A percentile compares a stretch with the other conserved stretches of the same genome.
These are phyloP conservation scores for Boletus smithii DNA, from an alignment of 1,284 basidiomycete species.

Conservation along the genomic window DNA sequence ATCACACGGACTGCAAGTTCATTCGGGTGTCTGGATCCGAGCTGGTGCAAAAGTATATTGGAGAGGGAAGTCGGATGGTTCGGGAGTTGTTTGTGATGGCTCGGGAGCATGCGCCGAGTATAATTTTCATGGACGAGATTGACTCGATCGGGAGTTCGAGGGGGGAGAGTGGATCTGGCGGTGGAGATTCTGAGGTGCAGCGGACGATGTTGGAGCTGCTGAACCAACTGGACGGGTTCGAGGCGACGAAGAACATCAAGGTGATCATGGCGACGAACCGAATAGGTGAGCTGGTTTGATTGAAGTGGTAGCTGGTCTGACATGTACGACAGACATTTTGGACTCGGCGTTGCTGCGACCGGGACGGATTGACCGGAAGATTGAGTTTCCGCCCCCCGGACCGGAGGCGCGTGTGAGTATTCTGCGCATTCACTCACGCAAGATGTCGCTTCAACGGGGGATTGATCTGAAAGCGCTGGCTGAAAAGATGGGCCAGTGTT, in stretches of 20 bases:
- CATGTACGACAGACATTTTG: slow-evolving; percentile 70
- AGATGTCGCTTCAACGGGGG: slow-evolving; percentile 98
- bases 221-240: slow-evolving; percentile 97
- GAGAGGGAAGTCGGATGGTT: slow-evolving; percentile 95
- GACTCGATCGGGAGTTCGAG: slow-evolving; percentile 95
- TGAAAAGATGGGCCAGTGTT: slow-evolving; percentile 99
- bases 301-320: slow-evolving; percentile 5
- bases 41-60: slow-evolving; percentile 98
- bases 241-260: slow-evolving; percentile 98
- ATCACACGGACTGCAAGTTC: slow-evolving; percentile 98
- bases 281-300: slow-evolving; percentile 55
- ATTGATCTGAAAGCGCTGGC: slow-evolving; percentile 94
- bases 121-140: slow-evolving; percentile 99
- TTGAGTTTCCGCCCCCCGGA: slow-evolving; percentile 98
- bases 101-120: slow-evolving; percentile 95
- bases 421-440: slow-evolving; percentile 94
- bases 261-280: slow-evolving; percentile 99
- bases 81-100: slow-evolving; percentile 99
- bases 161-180: slow-evolving; percentile 85
- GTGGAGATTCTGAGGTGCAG: slow-evolving; percentile 96
- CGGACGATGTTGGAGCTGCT: slow-evolving; percentile 96
- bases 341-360: slow-evolving; percentile 93
- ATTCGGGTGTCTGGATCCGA: slow-evolving; percentile 95
- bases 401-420: slow-evolving; percentile 97
- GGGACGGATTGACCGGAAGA: slow-evolving; percentile 97